Base-by-base conservation (phyloP, 2,329 filamentous ascomycete genomes). In the Elsinoe fawcettii region DNA sequence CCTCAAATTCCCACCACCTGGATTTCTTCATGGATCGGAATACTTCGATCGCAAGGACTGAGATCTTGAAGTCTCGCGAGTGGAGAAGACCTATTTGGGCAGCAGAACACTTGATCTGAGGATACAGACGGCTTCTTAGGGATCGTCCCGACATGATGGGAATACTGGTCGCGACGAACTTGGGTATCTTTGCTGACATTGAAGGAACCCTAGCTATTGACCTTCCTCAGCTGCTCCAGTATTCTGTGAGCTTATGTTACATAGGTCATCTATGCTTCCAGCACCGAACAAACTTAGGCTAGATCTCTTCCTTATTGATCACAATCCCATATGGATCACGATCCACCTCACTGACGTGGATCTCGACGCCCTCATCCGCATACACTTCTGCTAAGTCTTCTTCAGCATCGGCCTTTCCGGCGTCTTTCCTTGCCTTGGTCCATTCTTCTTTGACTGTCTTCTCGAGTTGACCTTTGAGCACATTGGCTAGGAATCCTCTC, bases 241-340 rank as follows among this genome's bases (percentile, higher is more conserved):
- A n/a, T n/a, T n/a, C n/a, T n/a, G n/a, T n/a, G n/a, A n/a, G n/a
- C n/a, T n/a, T n/a, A n/a, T n/a, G n/a, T n/a, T n/a, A n/a, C n/a
- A 43, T 20, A 22, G 11, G 14, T 9, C 14, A 16, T 43, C 39
- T 23, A 43, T 23, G 39, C n/a, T 43, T 53, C 41, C 5, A 9
- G 9, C 8, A 12, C 18, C 22, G 14, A 18, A 46, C 51, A 41
- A 22, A 9, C 18, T 25, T 36, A 16, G 27, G 16, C 60, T 56
- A 63, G 18, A 66, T 46, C 60, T 69, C 68, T 20, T 63, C 60
- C 63, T 71, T 72, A 12, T 63, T 64, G 51, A 74, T 72, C 66
- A 89, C 78, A 59, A 96, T 87, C 54, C 86, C 85, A 73, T 90
- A 99, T 0, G 93, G 93, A 77, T 99, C 93, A 59, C 83, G 79